These are phyloP conservation scores for Oryza nivara DNA, from an alignment of 176 grass and related monocot species.

Conservation along the genomic window DNA sequence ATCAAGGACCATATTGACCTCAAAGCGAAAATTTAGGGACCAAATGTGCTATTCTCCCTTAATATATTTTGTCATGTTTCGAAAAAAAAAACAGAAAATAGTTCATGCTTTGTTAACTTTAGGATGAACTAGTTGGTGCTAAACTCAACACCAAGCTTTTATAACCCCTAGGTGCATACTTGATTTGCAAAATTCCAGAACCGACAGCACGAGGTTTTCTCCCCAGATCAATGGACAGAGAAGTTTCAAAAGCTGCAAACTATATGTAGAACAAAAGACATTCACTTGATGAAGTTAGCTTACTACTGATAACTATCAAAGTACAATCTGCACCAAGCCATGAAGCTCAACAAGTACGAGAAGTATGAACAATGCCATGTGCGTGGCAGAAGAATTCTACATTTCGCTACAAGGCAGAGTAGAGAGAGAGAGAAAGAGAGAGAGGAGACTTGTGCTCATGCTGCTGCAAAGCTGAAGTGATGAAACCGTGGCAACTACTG, in stretches of 20 bases:
- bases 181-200: background rate
- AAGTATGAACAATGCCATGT: background rate
- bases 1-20: no score
- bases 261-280: background rate
- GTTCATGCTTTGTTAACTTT: background rate
- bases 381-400: background rate
- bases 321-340: background rate
- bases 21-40: no score
- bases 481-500: background rate
- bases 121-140: background rate
- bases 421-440: background rate
- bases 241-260: background rate
- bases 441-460: constrained; percentile 1
- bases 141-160: no score
- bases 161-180: background rate
- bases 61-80: no score
- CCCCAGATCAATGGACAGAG: background rate
- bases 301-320: background rate
- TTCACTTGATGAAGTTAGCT: background rate
- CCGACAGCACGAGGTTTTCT: background rate
- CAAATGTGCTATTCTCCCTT: no score
- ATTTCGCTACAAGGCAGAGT: background rate
- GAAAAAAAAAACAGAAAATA: no score
- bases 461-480: constrained; percentile 15
- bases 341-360: background rate